A percentile compares a stretch with the other conserved stretches of the same genome.
Conservation (phyloP, 1,284 basidiomycete species). For the Apiotrichum sp. region DNA sequence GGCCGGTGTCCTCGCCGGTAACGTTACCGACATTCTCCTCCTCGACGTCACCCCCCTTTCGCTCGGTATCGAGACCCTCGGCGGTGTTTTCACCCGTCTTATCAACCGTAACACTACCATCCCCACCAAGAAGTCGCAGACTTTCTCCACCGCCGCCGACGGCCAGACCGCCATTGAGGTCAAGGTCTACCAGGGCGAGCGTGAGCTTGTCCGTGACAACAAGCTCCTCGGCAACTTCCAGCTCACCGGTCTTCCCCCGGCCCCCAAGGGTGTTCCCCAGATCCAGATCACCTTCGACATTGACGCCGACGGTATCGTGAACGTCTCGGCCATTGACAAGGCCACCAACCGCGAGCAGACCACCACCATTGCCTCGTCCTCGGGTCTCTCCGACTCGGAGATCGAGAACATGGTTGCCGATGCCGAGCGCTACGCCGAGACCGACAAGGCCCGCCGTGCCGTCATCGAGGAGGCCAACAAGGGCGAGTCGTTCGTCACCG, state of each 20-base stretch:
- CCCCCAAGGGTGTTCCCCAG: conserved; percentile 93
- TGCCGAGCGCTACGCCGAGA: conserved; percentile 86
- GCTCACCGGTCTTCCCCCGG: conserved; percentile 93
- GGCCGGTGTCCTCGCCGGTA: conserved; percentile 91
- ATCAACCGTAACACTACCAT: conserved; percentile 99
- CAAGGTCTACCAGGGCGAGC: conserved; percentile 98
- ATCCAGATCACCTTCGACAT: conserved; percentile 99
- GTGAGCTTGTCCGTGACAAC: conserved; percentile 89
- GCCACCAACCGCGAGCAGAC: conserved; percentile 96
- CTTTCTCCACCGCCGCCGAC: conserved; percentile 96
- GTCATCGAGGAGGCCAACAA: conserved; percentile 97
- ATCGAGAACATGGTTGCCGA: conserved; percentile 97
- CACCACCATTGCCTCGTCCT: conserved; percentile 76
- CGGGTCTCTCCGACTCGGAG: conserved; percentile 91
- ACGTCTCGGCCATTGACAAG: conserved; percentile 94
- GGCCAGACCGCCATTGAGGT: conserved; percentile 94
- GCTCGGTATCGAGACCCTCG: conserved; percentile 84
- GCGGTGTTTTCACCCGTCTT: conserved; percentile 92
- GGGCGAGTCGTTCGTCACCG: conserved; percentile 86
- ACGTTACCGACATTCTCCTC: conserved; percentile 92
- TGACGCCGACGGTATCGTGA: conserved; percentile 97
- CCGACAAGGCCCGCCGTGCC: conserved; percentile 77
- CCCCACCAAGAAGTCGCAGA: conserved; percentile 98
- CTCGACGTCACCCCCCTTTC: conserved; percentile 82
- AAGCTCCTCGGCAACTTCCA: conserved; percentile 99